Evolutionary conservation across 306 rosid species (phyloP).

Genomic region (Cucumis hystrix): DNA sequence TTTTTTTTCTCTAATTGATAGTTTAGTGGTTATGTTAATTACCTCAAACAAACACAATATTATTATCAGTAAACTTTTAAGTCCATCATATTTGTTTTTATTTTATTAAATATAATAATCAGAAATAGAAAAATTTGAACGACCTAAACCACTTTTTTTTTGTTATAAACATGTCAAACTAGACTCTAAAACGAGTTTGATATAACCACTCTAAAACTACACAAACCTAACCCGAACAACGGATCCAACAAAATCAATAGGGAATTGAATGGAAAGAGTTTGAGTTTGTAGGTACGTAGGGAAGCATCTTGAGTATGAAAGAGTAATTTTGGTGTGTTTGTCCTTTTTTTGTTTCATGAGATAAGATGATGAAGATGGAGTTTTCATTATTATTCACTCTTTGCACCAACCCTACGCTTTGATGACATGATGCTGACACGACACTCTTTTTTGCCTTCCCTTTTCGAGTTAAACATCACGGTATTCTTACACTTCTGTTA

Average conservation of each 20-base stretch:
- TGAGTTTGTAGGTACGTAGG: neutral
- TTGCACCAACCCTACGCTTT: neutral
- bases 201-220: neutral
- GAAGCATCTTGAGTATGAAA: neutral
- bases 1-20: neutral
- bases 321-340: neutral
- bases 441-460: neutral
- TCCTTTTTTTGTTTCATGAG: neutral
- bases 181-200: neutral
- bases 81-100: no score
- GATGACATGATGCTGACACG: neutral
- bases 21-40: neutral
- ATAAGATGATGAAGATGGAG: no score
- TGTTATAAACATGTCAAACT: no score
- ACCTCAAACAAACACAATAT: neutral
- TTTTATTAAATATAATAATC: no score
- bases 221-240: neutral
- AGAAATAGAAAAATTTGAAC: no score
- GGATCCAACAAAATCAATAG: no score
- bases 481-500: neutral
- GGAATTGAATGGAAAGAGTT: neutral
- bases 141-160: no score
- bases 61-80: no score
- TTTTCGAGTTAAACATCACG: neutral
- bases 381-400: neutral